These are phyloP conservation scores for Tetracentron sinense DNA, from an alignment of 164 flowering plant genomes.

Conservation along the genomic window DNA sequence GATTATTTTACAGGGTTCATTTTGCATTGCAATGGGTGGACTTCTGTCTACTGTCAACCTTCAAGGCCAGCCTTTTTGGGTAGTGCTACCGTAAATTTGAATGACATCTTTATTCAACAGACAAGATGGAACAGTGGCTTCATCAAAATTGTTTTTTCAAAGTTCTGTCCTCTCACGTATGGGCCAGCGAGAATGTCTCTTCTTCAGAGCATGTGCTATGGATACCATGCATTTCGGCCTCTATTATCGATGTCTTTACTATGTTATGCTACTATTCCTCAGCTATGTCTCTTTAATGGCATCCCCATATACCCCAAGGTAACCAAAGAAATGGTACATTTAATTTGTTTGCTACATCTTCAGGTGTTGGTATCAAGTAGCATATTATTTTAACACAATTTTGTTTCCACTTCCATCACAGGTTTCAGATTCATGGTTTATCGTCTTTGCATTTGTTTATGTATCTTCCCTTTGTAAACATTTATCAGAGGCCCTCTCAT, in stretches of 20 bases:
- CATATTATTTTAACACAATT: neutral
- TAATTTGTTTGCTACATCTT: neutral
- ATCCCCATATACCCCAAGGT: constrained; percentile 41
- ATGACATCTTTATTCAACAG: constrained; percentile 30
- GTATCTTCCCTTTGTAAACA: constrained; percentile 22
- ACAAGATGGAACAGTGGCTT: constrained; percentile 42
- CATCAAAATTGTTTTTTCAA: constrained; percentile 31
- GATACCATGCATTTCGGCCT: constrained; percentile 18
- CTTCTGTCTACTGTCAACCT: constrained; percentile 31
- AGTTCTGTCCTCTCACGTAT: constrained; percentile 33
- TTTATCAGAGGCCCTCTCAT: constrained; percentile 25
- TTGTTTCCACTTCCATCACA: neutral
- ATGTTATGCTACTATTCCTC: constrained; percentile 38
- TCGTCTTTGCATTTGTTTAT: constrained; percentile 23
- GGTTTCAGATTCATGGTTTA: constrained; percentile 29
- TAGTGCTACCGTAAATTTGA: constrained; percentile 22
- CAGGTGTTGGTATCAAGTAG: too few species aligned
- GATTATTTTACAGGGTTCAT: constrained; percentile 41
- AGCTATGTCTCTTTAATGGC: constrained; percentile 37
- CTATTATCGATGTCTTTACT: constrained; percentile 27
- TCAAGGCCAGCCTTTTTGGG: constrained; percentile 46
- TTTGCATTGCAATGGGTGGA: constrained; percentile 47
- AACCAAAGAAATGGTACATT: too few species aligned
- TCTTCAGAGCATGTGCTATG: constrained; percentile 34
- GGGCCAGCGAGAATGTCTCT: constrained; percentile 28